Conservation (phyloP, 2,329 filamentous ascomycete species). For the Hymenoscyphus scutula region DNA sequence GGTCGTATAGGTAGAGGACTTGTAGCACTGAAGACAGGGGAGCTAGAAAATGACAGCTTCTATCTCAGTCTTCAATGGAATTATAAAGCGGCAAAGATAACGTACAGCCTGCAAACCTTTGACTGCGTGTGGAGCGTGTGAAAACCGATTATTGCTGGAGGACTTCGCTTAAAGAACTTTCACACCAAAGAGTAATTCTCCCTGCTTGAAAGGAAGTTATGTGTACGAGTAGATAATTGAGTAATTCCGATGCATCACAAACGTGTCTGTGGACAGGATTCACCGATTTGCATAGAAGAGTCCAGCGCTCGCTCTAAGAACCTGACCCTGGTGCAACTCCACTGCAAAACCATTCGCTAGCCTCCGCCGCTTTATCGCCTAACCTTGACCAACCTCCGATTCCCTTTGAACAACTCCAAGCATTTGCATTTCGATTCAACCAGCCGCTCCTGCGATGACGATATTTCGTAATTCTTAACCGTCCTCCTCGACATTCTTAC, state of each 20-base stretch:
- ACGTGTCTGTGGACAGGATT: background rate
- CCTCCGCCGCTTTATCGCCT: background rate
- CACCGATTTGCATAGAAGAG: background rate
- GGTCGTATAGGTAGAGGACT: no score
- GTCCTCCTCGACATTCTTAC: conserved; percentile 18
- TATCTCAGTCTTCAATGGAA: no score
- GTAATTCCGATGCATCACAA: background rate
- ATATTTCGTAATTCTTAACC: conserved; percentile 11
- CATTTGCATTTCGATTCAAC: conserved; percentile 10
- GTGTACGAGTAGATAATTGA: background rate
- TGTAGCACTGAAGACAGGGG: no score
- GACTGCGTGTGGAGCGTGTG: background rate
- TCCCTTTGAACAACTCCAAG: conserved; percentile 12
- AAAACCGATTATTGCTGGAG: background rate
- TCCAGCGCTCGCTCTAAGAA: background rate
- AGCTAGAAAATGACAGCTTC: no score
- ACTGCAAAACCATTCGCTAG: background rate
- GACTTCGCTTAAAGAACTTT: background rate
- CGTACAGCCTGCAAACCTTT: background rate
- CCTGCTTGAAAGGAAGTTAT: background rate
- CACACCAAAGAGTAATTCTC: background rate
- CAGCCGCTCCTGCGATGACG: conserved; percentile 22
- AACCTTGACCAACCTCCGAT: conserved; percentile 6
- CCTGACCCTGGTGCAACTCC: background rate
- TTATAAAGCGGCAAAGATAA: background rate